Conservation (phyloP, 805 yeast genomes). For the Metschnikowia lunata region DNA sequence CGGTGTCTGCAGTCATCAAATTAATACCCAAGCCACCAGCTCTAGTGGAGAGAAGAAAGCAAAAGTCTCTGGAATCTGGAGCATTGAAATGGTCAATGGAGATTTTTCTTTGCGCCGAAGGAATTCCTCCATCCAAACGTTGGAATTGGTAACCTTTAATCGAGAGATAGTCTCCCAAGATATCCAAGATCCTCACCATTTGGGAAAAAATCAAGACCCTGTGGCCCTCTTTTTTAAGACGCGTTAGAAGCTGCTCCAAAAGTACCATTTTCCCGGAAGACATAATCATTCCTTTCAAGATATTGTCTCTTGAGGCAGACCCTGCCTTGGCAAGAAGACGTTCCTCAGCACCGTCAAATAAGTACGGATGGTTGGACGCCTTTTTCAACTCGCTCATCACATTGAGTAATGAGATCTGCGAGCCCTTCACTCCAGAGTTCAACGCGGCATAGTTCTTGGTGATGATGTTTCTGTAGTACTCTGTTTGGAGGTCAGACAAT, state of each 20-base stretch:
- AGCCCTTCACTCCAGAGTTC: constrained; percentile 68
- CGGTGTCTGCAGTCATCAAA: constrained; percentile 98
- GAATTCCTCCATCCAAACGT: constrained; percentile 93
- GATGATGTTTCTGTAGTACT: constrained; percentile 88
- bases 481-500: constrained; percentile 90
- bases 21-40: constrained; percentile 99
- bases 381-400: constrained; percentile 94
- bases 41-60: constrained; percentile 84
- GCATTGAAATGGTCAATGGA: constrained; percentile 97
- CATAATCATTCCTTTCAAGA: constrained; percentile 90
- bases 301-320: constrained; percentile 64
- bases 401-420: constrained; percentile 82
- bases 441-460: constrained; percentile 90
- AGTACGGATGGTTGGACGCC: constrained; percentile 95
- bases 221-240: constrained; percentile 90
- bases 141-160: constrained; percentile 87
- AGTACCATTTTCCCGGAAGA: constrained; percentile 98
- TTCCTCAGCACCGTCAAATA: constrained; percentile 90
- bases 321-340: constrained; percentile 67
- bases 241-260: constrained; percentile 78
- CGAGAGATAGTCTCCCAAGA: constrained; percentile 85
- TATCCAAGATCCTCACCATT: constrained; percentile 96
- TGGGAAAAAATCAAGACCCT: constrained; percentile 93
- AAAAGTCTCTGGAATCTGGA: constrained; percentile 88
- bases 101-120: constrained; percentile 87